phyloP scores from a whole-genome alignment of 345 rosid genomes.

The thale cress (Arabidopsis thaliana) region TAIR10.1 NC_003075.7:14387001-14387500 shows the following conservation, averaged over 20 bases:
- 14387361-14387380: conserved; percentile 62
- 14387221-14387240: conserved; percentile 45
- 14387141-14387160: conserved; percentile 48
- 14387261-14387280: conserved; percentile 42
- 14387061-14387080: conserved; percentile 5
- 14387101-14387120: not conserved
- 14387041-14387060: not conserved
- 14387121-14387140: conserved; percentile 49
- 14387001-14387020: conserved; percentile 29
- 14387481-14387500: not conserved
- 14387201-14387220: conserved; percentile 58
- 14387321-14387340: conserved; percentile 25
- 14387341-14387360: conserved; percentile 26
- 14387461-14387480: not conserved
- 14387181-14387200: conserved; percentile 63
- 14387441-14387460: too few relatives aligned
- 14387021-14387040: conserved; percentile 42
- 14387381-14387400: conserved; percentile 52
- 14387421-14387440: conserved; percentile 53
- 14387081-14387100: conserved; percentile 9
- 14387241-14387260: conserved; percentile 49
- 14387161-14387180: conserved; percentile 56
- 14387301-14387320: not conserved
- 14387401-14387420: conserved; percentile 47
- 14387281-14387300: not conserved